phyloP scores from a whole-genome alignment of 257 asterid genomes.

The Rehmannia glutinosa region DNA sequence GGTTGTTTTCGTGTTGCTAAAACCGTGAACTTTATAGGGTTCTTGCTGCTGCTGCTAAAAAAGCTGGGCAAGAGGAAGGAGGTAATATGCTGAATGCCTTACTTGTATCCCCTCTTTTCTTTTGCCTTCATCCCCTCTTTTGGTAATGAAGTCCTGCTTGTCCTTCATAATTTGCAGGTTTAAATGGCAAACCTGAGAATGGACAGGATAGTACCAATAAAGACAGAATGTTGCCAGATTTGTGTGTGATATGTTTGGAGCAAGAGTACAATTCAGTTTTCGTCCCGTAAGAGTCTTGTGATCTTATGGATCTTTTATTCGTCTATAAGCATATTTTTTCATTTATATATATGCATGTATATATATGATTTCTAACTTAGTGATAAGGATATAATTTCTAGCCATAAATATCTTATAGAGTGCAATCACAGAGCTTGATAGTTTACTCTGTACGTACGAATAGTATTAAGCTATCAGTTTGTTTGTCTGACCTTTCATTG shows the following conservation, averaged over 20 bases:
- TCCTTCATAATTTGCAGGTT: slow-evolving; percentile 33
- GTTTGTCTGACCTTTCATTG: too few relatives aligned
- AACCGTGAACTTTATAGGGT: slow-evolving; percentile 52
- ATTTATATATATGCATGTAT: neutral
- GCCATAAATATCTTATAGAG: neutral
- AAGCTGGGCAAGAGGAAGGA: slow-evolving; percentile 64
- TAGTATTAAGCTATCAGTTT: too few relatives aligned
- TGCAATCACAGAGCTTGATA: neutral
- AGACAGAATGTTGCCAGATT: slow-evolving; percentile 65
- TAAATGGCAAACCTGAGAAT: slow-evolving; percentile 47
- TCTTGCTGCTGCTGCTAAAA: slow-evolving; percentile 85
- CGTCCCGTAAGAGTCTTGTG: slow-evolving; percentile 77
- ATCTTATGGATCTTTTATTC: neutral
- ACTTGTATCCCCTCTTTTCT: neutral
- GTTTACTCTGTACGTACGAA: neutral
- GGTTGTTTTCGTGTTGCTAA: neutral
- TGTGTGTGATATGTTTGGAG: slow-evolving; percentile 95
- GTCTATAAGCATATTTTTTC: neutral
- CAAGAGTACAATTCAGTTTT: slow-evolving; percentile 94
- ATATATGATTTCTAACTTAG: neutral
- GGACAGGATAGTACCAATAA: slow-evolving; percentile 44
- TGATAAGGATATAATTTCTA: neutral
- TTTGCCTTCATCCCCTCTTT: neutral
- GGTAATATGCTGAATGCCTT: slow-evolving; percentile 33
- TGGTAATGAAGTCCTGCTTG: neutral